Evolutionary conservation across 768 basidiomycete genomes (phyloP).

Genomic region (Rubroboletus pulcherrimus): DNA sequence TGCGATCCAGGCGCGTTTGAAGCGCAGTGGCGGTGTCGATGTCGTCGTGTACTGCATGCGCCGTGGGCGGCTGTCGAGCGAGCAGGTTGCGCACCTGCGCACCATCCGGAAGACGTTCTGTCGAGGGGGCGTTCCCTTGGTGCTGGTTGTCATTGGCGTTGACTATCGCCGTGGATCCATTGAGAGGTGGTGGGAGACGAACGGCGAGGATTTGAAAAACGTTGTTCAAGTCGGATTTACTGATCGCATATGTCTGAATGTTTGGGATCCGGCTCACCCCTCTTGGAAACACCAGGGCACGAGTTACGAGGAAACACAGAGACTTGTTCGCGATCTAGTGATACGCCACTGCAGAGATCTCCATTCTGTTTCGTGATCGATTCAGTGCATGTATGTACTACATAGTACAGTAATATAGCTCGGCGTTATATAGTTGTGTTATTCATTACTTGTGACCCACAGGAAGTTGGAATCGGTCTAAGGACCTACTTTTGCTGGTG

Average conservation of each 20-base stretch:
- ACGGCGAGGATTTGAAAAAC: conserved; percentile 6
- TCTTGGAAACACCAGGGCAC: conserved; percentile 18
- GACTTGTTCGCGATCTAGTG: conserved; percentile 10
- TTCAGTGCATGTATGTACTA: background rate
- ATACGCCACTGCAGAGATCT: conserved; percentile 8
- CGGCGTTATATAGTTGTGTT: background rate
- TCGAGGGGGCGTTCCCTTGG: conserved; percentile 8
- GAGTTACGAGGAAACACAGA: conserved; percentile 18
- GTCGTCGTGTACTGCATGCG: conserved; percentile 38
- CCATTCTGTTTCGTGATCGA: conserved; percentile 4
- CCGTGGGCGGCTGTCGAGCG: conserved; percentile 32
- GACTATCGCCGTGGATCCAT: conserved; percentile 18
- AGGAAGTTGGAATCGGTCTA: background rate
- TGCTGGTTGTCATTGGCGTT: conserved; percentile 15
- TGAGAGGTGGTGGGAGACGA: conserved; percentile 19
- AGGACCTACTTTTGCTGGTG: background rate
- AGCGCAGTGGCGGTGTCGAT: conserved; percentile 11
- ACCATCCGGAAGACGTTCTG: conserved; percentile 24
- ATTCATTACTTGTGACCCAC: background rate
- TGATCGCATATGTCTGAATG: conserved; percentile 17
- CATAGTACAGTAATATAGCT: conserved; percentile 2
- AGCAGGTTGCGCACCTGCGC: conserved; percentile 30
- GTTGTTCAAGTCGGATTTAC: conserved; percentile 11
- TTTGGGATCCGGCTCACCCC: conserved; percentile 12
- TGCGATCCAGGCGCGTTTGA: conserved; percentile 11